Evolutionary conservation across 352 stramenopile species (phyloP), one percentile per base, ranked within the genome.

Genomic region (Globisporangium okanoganense): DNA sequence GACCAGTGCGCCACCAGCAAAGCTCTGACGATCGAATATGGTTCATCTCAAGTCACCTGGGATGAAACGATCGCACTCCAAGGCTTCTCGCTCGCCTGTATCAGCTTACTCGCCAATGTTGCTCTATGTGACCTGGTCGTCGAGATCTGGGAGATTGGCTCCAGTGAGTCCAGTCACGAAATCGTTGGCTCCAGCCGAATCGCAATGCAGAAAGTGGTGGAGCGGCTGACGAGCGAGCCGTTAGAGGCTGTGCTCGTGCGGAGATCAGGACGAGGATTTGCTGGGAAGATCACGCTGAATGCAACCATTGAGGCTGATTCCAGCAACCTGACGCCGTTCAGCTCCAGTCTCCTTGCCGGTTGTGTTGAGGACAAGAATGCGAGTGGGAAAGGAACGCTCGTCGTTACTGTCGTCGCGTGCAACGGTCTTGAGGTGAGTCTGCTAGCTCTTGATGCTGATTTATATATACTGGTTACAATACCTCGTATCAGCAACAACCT

Each of bases 131-230:
- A 53, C 13, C 24, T 65, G 22, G 36, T 65, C 25, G 16, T 59
- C 9, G 58, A 65, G 22, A 25, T 65, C 22, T 65, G 49, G 36
- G 40, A 59, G 29, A 35, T 61, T 10, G 25, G 18, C 14, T 35
- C 35, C 12, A n/a, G 29, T 18, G 29, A 25, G 10, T 9, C 27
- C 0, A 52, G 29, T 6, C 49, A 53, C 14, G 58, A 51, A 16
- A 24, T 54, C 36, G 5, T 65, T n/a, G 49, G 49, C 18, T 48
- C 27, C 12, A 31, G 49, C 20, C 36, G 29, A 5, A 16, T 65
- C 10, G 3, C 58, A 36, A 18, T 65, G 27, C 4, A n/a, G 49
- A 41, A 38, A 50, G 44, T 47, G 33, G n/a, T 40, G 24, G 41
- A 41, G 13, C 31, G n/a, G 5, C 35, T 36, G 2, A 10, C 27